Conservation (phyloP, 179 eudicot species). For the Heliamphora pulchella region DNA sequence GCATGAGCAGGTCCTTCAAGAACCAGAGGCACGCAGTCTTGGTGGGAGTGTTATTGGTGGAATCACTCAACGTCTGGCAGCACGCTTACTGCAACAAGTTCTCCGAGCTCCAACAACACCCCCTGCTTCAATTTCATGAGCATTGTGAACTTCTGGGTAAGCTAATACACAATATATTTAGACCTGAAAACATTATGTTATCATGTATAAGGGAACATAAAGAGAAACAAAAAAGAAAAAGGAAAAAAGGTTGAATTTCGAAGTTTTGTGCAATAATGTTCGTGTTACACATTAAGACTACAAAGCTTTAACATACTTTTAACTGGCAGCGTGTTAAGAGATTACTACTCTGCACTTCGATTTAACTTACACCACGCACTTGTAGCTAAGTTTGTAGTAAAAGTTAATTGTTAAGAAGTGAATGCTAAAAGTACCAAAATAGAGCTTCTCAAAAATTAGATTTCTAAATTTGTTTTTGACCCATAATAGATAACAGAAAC, state of each 20-base stretch:
- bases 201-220: neutral
- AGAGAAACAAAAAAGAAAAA: neutral
- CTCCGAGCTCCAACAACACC: conserved; percentile 51
- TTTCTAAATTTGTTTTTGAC: too few relatives aligned
- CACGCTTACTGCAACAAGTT: conserved; percentile 89
- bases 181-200: neutral
- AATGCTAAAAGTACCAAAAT: too few relatives aligned
- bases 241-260: neutral
- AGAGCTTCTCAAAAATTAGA: too few relatives aligned
- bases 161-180: neutral
- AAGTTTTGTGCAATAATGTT: neutral
- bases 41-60: conserved; percentile 89
- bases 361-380: too few relatives aligned
- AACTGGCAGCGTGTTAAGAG: too few relatives aligned
- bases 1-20: conserved; percentile 63
- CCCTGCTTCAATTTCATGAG: conserved; percentile 23
- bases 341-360: too few relatives aligned
- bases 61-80: conserved; percentile 88
- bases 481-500: too few relatives aligned
- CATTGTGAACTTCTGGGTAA: conserved; percentile 9
- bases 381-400: too few relatives aligned
- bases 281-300: too few relatives aligned
- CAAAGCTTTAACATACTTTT: too few relatives aligned
- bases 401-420: too few relatives aligned
- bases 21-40: conserved; percentile 76